Evolutionary conservation across 495 filamentous ascomycete species (phyloP), one percentile per base, ranked within the genome.

Genomic region (Penicillium lividum): DNA sequence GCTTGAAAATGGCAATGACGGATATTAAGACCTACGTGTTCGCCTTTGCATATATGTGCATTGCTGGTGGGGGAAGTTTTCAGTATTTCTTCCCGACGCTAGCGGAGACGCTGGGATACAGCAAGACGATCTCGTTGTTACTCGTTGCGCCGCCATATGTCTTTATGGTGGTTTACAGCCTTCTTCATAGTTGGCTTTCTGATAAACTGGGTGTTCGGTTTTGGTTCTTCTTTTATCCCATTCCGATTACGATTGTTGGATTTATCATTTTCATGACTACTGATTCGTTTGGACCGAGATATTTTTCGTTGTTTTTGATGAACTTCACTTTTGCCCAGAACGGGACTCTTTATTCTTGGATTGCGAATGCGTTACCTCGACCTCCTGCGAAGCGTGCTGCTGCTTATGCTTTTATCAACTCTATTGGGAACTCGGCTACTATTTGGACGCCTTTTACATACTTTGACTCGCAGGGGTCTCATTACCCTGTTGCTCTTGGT

Each of bases 391-490:
- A 82, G 54, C 75, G 79, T 25, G 79, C 79, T 31, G 77, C 76
- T 9, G 75, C 78, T 0, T 74, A 79, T 49, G 79, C 77, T 7
- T 78, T 80, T 63, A 79, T 82, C 64, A 82, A 82, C 60, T 72
- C 72, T 5, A 58, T 82, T 40, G 77, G 72, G 27, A 80, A 80
- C 58, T 73, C 72, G 1, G 77, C 78, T 15, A 72, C 67, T 53
- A 80, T 80, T 58, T 82, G 77, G 78, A 80, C 78, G 0, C 74
- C 78, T 1, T 81, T 71, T 49, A 82, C 76, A 25, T 82, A 82
- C 56, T 68, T 63, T 16, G 56, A 62, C 4, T 38, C 59, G 16
- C 67, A 72, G 25, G 48, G 51, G 3, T 75, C 74, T 3, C 67
- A 74, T 52, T 81, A 80, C 60, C 64, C 68, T 0, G 66, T 64